Base-by-base conservation (phyloP, 2,329 filamentous ascomycete genomes). In the Fusarium newnesense region DNA sequence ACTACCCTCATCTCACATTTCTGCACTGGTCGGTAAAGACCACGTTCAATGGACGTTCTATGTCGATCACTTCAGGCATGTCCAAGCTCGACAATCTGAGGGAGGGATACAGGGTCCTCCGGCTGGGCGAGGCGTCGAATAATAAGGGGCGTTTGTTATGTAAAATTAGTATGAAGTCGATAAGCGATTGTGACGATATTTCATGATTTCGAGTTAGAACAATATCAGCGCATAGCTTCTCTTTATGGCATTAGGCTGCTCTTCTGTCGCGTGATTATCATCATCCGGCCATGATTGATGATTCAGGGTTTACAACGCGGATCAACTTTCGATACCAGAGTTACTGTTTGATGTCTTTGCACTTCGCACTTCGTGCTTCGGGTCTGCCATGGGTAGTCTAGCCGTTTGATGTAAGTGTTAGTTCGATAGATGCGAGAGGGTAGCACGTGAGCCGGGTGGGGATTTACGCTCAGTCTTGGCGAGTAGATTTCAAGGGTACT, bases 21-120 rank as follows among this genome's bases (percentile, higher is more conserved):
- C 4, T 73, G 2, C 21, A 32, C 6, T 73, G 70, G 70, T 67
- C 65, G 0, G 4, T 57, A 1, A 70, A 52, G 2, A 7, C 21
- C 5, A 34, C 24, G 1, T 34, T 37, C 1, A 59, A 46, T 5
- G 5, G 16, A 1, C 40, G 53, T 9, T 13, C 46, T 3, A 13
- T 44, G 2, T 16, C 42, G 2, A 16, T 52, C 0, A 6, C 24
- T 7, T 62, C 60, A 5, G 60, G 70, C 0, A 30, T 59, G 12
- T 65, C 60, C 9, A 73, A 59, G 10, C 16, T 70, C 3, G 9
- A 36, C 1, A 70, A 44, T 9, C 7, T 73, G 15, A 67, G 28
- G 34, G 43, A 56, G 10, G 70, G 65, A 1, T 73, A 72, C 16
- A 43, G 65, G 4, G 5, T 63, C 0, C 21, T 72, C 8, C 60